Evolutionary conservation across 371 early-diverging fungal genomes (phyloP).

Genomic region (Mucor sp.): DNA sequence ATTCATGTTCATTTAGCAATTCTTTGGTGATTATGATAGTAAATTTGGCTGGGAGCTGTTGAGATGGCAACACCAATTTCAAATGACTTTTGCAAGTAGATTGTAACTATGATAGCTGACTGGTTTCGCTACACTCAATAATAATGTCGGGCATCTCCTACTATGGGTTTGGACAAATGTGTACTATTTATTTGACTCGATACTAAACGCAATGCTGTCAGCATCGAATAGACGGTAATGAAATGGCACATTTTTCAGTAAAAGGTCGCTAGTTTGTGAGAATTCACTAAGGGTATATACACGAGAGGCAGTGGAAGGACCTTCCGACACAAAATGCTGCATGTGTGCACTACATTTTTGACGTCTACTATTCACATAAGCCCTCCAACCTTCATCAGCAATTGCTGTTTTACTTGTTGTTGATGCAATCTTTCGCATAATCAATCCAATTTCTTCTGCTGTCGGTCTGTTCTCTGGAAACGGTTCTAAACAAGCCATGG

Average conservation of each 20-base stretch:
- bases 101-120: too few relatives aligned
- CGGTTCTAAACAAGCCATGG: conserved; percentile 12
- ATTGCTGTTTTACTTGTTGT: conserved; percentile 3
- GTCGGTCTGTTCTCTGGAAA: conserved; percentile 9
- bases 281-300: conserved; percentile 19
- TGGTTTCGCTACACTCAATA: too few relatives aligned
- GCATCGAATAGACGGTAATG: conserved; percentile 17
- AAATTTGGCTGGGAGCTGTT: too few relatives aligned
- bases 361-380: conserved; percentile 13
- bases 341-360: conserved; percentile 9
- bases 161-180: not conserved
- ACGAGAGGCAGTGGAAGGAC: conserved; percentile 14
- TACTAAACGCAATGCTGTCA: conserved; percentile 14
- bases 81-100: too few relatives aligned
- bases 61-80: too few relatives aligned
- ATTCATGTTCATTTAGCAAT: too few relatives aligned
- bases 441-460: conserved; percentile 28
- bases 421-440: conserved; percentile 53
- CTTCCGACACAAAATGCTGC: conserved; percentile 5
- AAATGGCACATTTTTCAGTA: conserved; percentile 17
- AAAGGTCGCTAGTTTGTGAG: conserved; percentile 4
- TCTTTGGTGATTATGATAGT: too few relatives aligned
- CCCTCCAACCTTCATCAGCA: conserved; percentile 16
- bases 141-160: too few relatives aligned
- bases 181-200: not conserved